Evolutionary conservation across 1,284 basidiomycete genomes (phyloP), one percentile per base, ranked within the genome.

Genomic region (Rhodotorula sp.): DNA sequence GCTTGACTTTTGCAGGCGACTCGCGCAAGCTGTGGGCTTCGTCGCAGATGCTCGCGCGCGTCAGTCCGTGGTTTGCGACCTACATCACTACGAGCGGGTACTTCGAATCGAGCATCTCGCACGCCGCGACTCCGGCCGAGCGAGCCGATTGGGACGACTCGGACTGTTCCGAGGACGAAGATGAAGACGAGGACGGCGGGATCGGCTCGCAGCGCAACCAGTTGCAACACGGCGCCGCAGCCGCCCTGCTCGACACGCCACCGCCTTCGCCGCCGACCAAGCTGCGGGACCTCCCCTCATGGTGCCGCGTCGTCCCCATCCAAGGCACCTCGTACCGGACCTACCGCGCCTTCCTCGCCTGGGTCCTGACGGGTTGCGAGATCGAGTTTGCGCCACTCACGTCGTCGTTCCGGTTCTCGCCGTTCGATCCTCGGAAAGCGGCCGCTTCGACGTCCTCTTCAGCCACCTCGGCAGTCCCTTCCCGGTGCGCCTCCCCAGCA

Each of bases 341-440:
- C 2, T 73, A 70, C 58, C 68, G 66, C 23, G 65, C 72, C 21
- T 47, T 68, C 46, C 63, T 73, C 49, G n/a, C 16, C 12, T 68
- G 54, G 31, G 59, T 70, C 8, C 39, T 34, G 57, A 65, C 68
- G 5, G 57, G 49, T 20, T 31, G 54, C 21, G n/a, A 56, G 15
- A 26, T 70, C 65, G 5, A 20, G 3, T 68, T 73, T 31, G 72
- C 72, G 2, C 72, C 68, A 1, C 64, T 73, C 48, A 56, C 62
- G 4, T 69, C 71, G n/a, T 39, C 68, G 46, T 68, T 70, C 62
- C 64, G 52, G 49, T 64, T 47, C 43, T 26, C 63, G 10, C 20
- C 29, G 16, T 31, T 56, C 3, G 21, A 47, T 8, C 47, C 39
- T 14, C 18, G 23, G 0, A 7, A 39, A 3, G 29, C 21, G 3